Base-by-base conservation (phyloP, 148 eudicot genomes). In the Limonium bicolor region DNA sequence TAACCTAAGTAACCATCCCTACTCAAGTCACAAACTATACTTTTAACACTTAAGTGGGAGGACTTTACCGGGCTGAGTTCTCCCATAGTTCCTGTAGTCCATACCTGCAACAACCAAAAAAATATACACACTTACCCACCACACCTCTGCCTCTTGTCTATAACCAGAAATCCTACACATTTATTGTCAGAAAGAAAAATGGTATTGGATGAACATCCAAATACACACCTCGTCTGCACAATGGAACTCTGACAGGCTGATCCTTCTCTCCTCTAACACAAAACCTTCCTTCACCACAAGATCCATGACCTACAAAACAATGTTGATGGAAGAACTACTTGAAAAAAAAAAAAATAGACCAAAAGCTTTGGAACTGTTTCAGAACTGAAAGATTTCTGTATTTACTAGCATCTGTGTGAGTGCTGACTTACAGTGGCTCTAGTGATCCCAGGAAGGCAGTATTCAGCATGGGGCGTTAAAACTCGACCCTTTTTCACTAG, bases 31-130 rank as follows among this genome's bases (percentile, higher is more conserved):
- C n/a, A n/a, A n/a, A n/a, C n/a, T n/a, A n/a, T n/a, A n/a, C n/a
- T 9, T 12, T 6, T 34, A 35, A 35, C 6, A n/a, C 38, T 40
- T 39, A 18, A 10, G 6, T 4, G 12, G 3, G 15, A n/a, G n/a
- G 16, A 40, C 70, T 79, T 51, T 78, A 90, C 99, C 25, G 99
- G 99, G 63, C 78, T 85, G 44, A 90, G 95, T 66, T 90, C 95
- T 66, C 99, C 99, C 95, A 90, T 85, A 21, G 99, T 90, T 62
- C 99, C 99, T 2, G 99, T 81, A 50, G 99, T 90, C 95, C 94
- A 90, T 7, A 85, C 94, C 99, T 90, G 80, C 68, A 67, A n/a
- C 51, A 46, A 41, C 17, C 14, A n/a, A 31, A 43, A n/a, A n/a
- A n/a, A n/a, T n/a, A n/a, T n/a, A n/a, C n/a, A n/a, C n/a, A n/a